Percentiles rank a stretch among this genome's conserved stretches.
Evolutionary conservation across 1,284 basidiomycete genomes (phyloP).

Genomic region (Porphyrellus sp.): DNA sequence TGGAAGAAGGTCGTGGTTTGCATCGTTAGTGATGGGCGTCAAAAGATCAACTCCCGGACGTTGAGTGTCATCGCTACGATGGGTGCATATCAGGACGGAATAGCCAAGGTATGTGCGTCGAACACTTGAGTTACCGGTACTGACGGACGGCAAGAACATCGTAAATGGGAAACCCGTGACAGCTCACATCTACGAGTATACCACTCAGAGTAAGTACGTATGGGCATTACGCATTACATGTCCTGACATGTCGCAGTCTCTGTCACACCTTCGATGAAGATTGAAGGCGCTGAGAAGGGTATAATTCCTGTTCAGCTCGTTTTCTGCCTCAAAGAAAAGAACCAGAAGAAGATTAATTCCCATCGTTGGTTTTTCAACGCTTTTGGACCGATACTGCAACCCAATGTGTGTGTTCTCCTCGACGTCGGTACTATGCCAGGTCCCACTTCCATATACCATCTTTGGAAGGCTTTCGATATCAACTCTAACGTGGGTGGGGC

Average conservation of each 20-base stretch:
- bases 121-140: neutral
- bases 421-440: slow-evolving; percentile 95
- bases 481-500: slow-evolving; percentile 95
- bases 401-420: slow-evolving; percentile 90
- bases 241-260: slow-evolving; percentile 54
- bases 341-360: slow-evolving; percentile 92
- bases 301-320: slow-evolving; percentile 88
- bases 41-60: slow-evolving; percentile 85
- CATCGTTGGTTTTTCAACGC: slow-evolving; percentile 94
- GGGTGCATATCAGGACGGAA: slow-evolving; percentile 83
- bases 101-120: slow-evolving; percentile 69
- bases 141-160: slow-evolving; percentile 50
- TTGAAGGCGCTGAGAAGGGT: slow-evolving; percentile 78
- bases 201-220: slow-evolving; percentile 67
- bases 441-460: slow-evolving; percentile 85
- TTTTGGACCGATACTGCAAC: slow-evolving; percentile 72
- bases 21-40: slow-evolving; percentile 54
- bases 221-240: neutral
- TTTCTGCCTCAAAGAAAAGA: slow-evolving; percentile 93
- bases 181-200: slow-evolving; percentile 95
- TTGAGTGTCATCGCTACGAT: slow-evolving; percentile 84
- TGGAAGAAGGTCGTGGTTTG: slow-evolving; percentile 89
- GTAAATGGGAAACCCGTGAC: slow-evolving; percentile 84
- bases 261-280: slow-evolving; percentile 76
- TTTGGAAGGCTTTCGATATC: slow-evolving; percentile 97